These are phyloP conservation scores for Gaertneriomyces sp. DNA, from an alignment of 192 early-diverging fungal genomes.

Conservation along the genomic window DNA sequence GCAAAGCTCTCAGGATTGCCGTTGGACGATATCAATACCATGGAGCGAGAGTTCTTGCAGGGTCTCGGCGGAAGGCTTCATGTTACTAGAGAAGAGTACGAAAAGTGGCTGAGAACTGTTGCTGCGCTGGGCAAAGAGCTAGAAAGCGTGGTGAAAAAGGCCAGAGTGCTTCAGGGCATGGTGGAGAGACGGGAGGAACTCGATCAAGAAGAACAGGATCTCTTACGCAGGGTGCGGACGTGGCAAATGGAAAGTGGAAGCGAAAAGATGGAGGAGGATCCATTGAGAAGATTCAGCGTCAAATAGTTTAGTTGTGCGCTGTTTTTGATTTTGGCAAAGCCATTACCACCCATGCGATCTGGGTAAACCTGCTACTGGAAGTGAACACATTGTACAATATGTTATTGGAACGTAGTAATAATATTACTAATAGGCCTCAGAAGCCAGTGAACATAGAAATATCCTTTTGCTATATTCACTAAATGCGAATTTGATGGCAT, in stretches of 20 bases:
- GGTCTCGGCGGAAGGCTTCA: constrained; percentile 59
- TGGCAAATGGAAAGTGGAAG: background rate
- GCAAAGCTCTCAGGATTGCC: constrained; percentile 72
- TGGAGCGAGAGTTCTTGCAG: constrained; percentile 76
- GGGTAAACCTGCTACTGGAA: no score
- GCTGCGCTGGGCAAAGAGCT: constrained; percentile 32
- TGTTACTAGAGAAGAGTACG: constrained; percentile 33
- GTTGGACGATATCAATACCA: constrained; percentile 71
- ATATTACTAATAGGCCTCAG: no score
- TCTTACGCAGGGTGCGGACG: constrained; percentile 14
- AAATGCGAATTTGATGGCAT: no score
- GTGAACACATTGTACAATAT: no score
- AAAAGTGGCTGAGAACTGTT: constrained; percentile 31
- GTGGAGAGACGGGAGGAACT: constrained; percentile 1
- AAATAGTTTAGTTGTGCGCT: no score
- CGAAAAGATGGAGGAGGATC: no score
- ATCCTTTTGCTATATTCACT: no score
- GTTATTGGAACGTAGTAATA: no score
- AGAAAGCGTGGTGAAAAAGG: constrained; percentile 11
- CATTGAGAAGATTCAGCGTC: no score
- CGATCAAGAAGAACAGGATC: constrained; percentile 1
- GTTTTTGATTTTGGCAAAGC: no score
- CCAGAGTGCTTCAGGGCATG: constrained; percentile 6
- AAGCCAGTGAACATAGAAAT: no score
- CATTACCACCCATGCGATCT: no score